Evolutionary conservation across 805 yeast species (phyloP).

Genomic region (Torulaspora maleeae): DNA sequence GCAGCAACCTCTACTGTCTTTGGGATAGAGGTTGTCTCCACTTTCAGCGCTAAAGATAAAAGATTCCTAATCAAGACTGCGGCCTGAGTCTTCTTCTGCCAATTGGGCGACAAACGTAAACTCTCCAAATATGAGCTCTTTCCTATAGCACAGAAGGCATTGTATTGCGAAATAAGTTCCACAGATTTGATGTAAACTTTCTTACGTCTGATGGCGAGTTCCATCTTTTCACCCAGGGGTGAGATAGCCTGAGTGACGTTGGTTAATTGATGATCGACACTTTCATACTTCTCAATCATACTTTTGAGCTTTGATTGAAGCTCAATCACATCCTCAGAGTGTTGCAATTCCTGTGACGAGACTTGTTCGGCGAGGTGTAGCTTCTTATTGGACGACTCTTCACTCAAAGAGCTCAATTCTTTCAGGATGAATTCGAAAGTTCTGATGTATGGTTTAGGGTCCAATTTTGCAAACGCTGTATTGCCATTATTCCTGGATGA

Average conservation of each 20-base stretch:
- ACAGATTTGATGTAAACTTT: slow-evolving; percentile 70
- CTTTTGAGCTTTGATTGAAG: slow-evolving; percentile 22
- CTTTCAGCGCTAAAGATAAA: slow-evolving; percentile 57
- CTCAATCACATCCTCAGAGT: slow-evolving; percentile 59
- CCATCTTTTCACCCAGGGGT: slow-evolving; percentile 66
- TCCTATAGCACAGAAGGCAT: slow-evolving; percentile 55
- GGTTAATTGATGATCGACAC: slow-evolving; percentile 33
- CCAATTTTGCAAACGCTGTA: slow-evolving; percentile 40
- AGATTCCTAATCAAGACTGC: slow-evolving; percentile 67
- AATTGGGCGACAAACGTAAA: slow-evolving; percentile 48
- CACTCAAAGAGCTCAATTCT: slow-evolving; percentile 59
- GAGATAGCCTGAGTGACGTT: slow-evolving; percentile 55
- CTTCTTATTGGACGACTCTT: slow-evolving; percentile 50
- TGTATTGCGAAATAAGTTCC: slow-evolving; percentile 69
- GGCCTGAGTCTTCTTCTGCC: slow-evolving; percentile 50
- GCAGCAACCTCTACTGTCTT: slow-evolving; percentile 37
- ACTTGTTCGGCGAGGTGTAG: slow-evolving; percentile 53
- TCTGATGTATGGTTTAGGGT: slow-evolving; percentile 91
- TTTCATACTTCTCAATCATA: slow-evolving; percentile 24
- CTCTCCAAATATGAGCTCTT: slow-evolving; percentile 52
- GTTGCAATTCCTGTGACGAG: slow-evolving; percentile 56
- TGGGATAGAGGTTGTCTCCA: slow-evolving; percentile 51
- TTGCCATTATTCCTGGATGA: slow-evolving; percentile 8
- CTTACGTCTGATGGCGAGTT: slow-evolving; percentile 63
- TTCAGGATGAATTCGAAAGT: slow-evolving; percentile 83